Percentiles rank a stretch among this genome's conserved stretches.
These are phyloP conservation scores for Serendipita sp. DNA, from an alignment of 768 basidiomycete genomes.

Conservation along the genomic window DNA sequence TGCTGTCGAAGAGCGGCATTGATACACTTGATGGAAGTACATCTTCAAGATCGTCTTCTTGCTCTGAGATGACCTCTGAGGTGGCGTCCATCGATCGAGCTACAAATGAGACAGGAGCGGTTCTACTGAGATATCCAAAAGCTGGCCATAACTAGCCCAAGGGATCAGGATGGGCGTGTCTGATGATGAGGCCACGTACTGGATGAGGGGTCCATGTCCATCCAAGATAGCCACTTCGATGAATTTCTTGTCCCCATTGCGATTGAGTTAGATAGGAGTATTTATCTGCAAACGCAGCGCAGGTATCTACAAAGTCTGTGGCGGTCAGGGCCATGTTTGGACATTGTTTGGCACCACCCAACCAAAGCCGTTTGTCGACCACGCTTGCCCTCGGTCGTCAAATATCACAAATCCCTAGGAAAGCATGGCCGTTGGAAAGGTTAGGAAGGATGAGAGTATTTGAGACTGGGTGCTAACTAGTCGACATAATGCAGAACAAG, in stretches of 20 bases:
- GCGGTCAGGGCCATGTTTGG: background rate
- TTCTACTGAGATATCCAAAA: conserved; percentile 34
- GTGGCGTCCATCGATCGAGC: no score
- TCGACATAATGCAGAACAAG: conserved; percentile 55
- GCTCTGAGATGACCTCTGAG: no score
- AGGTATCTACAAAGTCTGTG: background rate
- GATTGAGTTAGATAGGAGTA: background rate
- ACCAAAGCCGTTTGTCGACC: background rate
- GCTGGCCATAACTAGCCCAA: conserved; percentile 21
- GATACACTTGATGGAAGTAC: background rate
- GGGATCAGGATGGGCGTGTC: background rate
- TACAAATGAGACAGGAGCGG: background rate
- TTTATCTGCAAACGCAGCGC: background rate
- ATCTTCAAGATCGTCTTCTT: conserved; percentile 4
- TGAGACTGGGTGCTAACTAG: conserved; percentile 7
- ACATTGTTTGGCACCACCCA: background rate
- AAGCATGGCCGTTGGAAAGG: conserved; percentile 84
- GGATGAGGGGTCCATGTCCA: conserved; percentile 51
- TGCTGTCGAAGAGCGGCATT: conserved; percentile 10
- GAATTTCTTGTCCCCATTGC: background rate
- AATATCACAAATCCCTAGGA: conserved; percentile 6
- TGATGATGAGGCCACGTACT: conserved; percentile 22
- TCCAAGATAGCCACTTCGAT: conserved; percentile 16
- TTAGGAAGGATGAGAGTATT: conserved; percentile 19
- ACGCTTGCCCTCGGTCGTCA: background rate